Conservation (phyloP, 2,329 filamentous ascomycete species). For the Trichoderma cornu-damae region DNA sequence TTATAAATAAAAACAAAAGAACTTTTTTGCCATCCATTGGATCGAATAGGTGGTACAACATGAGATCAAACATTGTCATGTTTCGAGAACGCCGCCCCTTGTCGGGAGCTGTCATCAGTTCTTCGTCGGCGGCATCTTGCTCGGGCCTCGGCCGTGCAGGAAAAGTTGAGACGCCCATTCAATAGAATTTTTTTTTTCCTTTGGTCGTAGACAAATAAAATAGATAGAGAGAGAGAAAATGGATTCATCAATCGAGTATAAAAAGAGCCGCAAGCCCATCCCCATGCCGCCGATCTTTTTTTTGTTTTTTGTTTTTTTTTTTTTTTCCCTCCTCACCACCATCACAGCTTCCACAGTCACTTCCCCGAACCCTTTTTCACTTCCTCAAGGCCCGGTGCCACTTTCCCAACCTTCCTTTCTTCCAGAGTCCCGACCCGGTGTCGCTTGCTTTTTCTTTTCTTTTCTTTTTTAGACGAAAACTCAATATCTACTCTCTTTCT, state of each 20-base stretch:
- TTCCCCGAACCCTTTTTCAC: not conserved
- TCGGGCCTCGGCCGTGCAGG: slow-evolving; percentile 1
- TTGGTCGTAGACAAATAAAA: slow-evolving; percentile 4
- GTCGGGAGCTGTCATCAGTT: not conserved
- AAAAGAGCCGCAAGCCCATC: not conserved
- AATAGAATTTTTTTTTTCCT: too few species aligned
- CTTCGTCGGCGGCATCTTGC: not conserved
- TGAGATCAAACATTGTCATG: slow-evolving; percentile 4
- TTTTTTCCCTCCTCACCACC: slow-evolving; percentile 9
- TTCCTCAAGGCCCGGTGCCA: slow-evolving; percentile 17
- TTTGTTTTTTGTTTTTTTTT: too few species aligned
- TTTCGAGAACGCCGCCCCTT: slow-evolving; percentile 4
- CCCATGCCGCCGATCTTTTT: too few species aligned
- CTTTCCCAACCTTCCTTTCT: slow-evolving; percentile 17
- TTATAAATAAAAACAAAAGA: too few species aligned
- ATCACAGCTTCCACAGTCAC: slow-evolving; percentile 14
- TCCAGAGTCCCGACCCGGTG: slow-evolving; percentile 20
- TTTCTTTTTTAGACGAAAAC: not conserved
- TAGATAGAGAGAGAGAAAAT: not conserved
- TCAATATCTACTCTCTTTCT: slow-evolving; percentile 18
- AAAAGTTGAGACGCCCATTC: slow-evolving; percentile 2
- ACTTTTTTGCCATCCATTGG: not conserved
- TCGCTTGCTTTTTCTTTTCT: slow-evolving; percentile 17
- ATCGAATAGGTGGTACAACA: not conserved
- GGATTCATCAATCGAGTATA: slow-evolving; percentile 6